Evolutionary conservation across 2,329 filamentous ascomycete genomes (phyloP), one percentile per base, ranked within the genome.

Genomic region (Huntiella moniliformis): DNA sequence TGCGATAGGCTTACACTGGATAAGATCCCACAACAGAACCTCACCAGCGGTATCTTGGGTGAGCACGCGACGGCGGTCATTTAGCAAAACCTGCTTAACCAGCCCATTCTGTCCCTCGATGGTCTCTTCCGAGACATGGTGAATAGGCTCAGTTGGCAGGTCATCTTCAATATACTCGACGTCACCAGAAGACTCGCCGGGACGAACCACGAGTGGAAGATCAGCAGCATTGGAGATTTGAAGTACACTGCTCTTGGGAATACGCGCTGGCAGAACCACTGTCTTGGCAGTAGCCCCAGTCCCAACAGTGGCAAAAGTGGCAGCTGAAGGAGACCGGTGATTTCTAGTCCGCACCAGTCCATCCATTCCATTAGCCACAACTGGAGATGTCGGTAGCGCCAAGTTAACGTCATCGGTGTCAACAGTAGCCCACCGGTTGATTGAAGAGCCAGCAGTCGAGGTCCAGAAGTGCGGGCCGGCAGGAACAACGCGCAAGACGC

Each of bases 101-200:
- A 98, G 65, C 7, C 91, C 91, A 62, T 94, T 88, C 56, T 95
- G 87, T 1, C 91, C 91, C 61, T 95, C 86, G 41, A 98, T 91
- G 0, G 82, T 85, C 58, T 88, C 83, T 52, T 79, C 74, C 1
- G 81, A 80, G 45, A 78, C 59, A 44, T 75, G 67, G 54, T 82
- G 72, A 43, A 85, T 70, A 1, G 83, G 81, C 45, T 79, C 55
- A 63, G 62, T 52, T 34, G 61, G 60, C 0, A 55, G 52, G 34
- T 59, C 59, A 34, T 42, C 40, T 13, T 42, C 13, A 53, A 46
- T 6, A 56, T 53, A 15, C 59, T 56, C 5, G 52, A 45, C 10
- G 13, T 46, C 44, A 3, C 67, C 22, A 5, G 35, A 18, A 4
- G 42, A 58, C 47, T 84, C 77, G 0, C 70, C 58, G 49, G 76